Base-by-base conservation (phyloP, 371 early-diverging fungal species). In the Apophysomyces ossiformis region DNA sequence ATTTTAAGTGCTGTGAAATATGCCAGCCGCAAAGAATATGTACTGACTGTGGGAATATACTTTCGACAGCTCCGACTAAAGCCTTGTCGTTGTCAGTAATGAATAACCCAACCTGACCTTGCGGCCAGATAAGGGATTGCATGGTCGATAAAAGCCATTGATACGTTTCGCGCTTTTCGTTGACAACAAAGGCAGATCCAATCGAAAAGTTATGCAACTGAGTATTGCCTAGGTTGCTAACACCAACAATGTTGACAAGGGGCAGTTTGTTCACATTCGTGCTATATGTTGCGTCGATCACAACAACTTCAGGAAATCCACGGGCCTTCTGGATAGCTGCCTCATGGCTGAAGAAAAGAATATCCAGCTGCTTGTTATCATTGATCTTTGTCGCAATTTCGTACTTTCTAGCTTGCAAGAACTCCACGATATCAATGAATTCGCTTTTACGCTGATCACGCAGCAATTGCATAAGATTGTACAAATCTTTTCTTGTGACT, bases 11-110 rank as follows among this genome's bases (percentile, higher is more conserved):
- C 61, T 1, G 1, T 0, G 1, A 9, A 0, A 61, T 36, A 44
- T 61, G 61, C 61, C 61, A 61, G 1, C 45, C 44, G 36, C 47
- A 61, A 21, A 61, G n/a, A 36, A 61, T 36, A 61, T 46, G 61
- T 44, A 6, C 8, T 36, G 18, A 61, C 13, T 18, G 0, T 13
- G 46, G 61, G 41, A 61, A 46, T 9, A 44, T 13, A 2, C 12
- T 12, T 44, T 46, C 16, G 21, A 46, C 18, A n/a, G 2, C 26
- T 26, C 26, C 2, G 2, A 26, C 2, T 2, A 26, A 26, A 26
- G 26, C 26, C 2, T 26, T 26, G 26, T 26, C 26, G 26, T 26
- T 26, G 26, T 2, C 26, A 2, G 2, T 26, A 26, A 26, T 26
- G 2, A 26, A 26, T 26, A 2, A 26, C 2, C 26, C 26, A 26